These are phyloP conservation scores for Caloboletus firmus DNA, from an alignment of 1,284 basidiomycete species.

Conservation along the genomic window DNA sequence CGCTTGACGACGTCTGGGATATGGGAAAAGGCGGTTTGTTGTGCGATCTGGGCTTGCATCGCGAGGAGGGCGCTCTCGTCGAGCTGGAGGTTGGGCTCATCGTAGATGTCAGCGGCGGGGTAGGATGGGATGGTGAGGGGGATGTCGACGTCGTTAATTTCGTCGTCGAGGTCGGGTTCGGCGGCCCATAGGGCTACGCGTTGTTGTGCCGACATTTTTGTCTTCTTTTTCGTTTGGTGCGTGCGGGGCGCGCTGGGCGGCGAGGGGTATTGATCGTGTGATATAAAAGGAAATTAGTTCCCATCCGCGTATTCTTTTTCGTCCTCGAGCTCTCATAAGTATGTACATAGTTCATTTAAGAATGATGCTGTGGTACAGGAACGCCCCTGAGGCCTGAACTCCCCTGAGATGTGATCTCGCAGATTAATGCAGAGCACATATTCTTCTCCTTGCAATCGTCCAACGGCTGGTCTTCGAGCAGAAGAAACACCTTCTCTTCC, in stretches of 20 bases:
- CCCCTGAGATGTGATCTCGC: no score
- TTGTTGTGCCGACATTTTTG: constrained; percentile 48
- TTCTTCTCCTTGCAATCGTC: no score
- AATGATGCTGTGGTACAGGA: no score
- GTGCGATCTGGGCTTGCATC: constrained; percentile 77
- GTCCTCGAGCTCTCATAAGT: no score
- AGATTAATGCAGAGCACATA: no score
- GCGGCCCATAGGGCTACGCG: constrained; percentile 67
- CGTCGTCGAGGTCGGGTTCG: constrained; percentile 73
- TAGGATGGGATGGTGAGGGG: constrained; percentile 66
- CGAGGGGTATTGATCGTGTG: neutral
- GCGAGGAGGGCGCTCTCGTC: constrained; percentile 66
- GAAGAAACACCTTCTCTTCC: no score
- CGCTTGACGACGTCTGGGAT: constrained; percentile 81
- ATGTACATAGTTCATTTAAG: no score
- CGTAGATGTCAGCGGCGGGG: constrained; percentile 63
- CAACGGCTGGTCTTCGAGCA: no score
- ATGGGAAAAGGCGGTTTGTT: constrained; percentile 73
- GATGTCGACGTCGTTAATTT: constrained; percentile 69
- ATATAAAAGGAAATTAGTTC: constrained; percentile 19
- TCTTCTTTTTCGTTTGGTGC: neutral
- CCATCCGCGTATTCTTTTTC: no score
- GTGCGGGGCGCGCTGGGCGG: neutral
- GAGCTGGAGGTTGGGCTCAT: constrained; percentile 54
- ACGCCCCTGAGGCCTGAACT: no score